A percentile compares a stretch with the other conserved stretches of the same genome.
Evolutionary conservation across 2,329 filamentous ascomycete genomes (phyloP).

Genomic region (Teratosphaeria nubilosa): DNA sequence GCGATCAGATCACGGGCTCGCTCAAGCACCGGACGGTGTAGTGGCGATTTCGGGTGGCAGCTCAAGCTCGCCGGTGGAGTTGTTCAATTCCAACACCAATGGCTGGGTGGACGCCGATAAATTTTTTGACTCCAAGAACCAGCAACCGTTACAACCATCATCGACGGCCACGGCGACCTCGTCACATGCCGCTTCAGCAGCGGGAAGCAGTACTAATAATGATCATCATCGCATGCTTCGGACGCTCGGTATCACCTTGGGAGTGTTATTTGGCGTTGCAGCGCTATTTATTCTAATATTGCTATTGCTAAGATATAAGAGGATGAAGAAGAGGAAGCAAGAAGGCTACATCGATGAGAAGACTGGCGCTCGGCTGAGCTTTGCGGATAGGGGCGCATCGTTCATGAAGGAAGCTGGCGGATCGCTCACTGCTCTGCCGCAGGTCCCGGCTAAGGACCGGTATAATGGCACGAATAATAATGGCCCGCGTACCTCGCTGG

Average conservation of each 20-base stretch:
- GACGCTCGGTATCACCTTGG: constrained; percentile 72
- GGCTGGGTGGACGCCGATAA: constrained; percentile 64
- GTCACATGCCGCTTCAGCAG: constrained; percentile 21
- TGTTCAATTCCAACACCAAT: constrained; percentile 70
- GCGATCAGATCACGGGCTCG: constrained; percentile 61
- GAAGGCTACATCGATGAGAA: constrained; percentile 34
- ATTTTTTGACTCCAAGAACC: constrained; percentile 45
- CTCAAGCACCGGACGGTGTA: constrained; percentile 54
- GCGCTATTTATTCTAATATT: constrained; percentile 62
- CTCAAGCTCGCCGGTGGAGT: constrained; percentile 53
- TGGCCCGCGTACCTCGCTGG: constrained; percentile 30
- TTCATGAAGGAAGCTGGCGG: constrained; percentile 44
- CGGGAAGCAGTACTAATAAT: constrained; percentile 26
- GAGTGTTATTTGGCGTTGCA: constrained; percentile 66
- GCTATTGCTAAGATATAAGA: constrained; percentile 50
- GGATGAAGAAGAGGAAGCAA: constrained; percentile 44
- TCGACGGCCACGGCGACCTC: constrained; percentile 19
- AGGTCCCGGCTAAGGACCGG: constrained; percentile 7
- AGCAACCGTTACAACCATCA: constrained; percentile 22
- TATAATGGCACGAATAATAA: background rate
- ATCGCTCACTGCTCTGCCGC: constrained; percentile 23
- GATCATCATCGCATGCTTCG: constrained; percentile 38
- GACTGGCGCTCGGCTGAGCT: constrained; percentile 33
- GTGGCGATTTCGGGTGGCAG: constrained; percentile 74
- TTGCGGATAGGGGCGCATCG: constrained; percentile 41